These are phyloP conservation scores for Backusella luteola DNA, from an alignment of 192 early-diverging fungal genomes.

Conservation along the genomic window DNA sequence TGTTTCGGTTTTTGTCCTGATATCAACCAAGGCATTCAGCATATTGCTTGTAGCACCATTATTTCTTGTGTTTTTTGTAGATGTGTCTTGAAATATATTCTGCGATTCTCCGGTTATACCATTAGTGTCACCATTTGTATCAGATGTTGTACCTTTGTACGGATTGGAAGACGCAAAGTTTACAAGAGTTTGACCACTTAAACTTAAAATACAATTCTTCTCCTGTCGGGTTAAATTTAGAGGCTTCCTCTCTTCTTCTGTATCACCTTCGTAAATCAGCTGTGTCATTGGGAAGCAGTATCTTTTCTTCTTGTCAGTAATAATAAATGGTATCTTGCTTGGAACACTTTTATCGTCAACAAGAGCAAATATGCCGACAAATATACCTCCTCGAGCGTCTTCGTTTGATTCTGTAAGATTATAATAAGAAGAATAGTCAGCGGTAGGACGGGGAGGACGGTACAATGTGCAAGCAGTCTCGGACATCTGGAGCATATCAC, in stretches of 20 bases:
- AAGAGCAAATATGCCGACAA: slow-evolving; percentile 23
- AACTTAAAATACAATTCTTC: not conserved
- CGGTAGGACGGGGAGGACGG: not conserved
- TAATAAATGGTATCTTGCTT: slow-evolving; percentile 3
- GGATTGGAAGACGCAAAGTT: not conserved
- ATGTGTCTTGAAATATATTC: not conserved
- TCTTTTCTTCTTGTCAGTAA: slow-evolving; percentile 17
- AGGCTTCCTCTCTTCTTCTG: not conserved
- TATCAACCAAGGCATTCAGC: not conserved
- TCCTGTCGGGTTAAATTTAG: slow-evolving; percentile 7
- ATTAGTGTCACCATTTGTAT: not conserved
- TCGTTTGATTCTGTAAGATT: not conserved
- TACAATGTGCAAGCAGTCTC: not conserved
- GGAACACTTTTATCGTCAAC: slow-evolving; percentile 7
- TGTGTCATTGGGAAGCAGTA: slow-evolving; percentile 26
- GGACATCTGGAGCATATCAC: slow-evolving; percentile 28
- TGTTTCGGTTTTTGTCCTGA: not conserved
- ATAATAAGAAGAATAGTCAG: not conserved
- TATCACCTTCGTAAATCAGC: slow-evolving; percentile 16
- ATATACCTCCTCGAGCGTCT: slow-evolving; percentile 5
- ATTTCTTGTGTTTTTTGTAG: not conserved
- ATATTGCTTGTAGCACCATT: not conserved
- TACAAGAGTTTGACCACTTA: slow-evolving; percentile 9
- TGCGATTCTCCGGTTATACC: not conserved
- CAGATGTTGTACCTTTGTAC: not conserved